Evolutionary conservation across 2,329 filamentous ascomycete species (phyloP).

Genomic region (Verticillium nonalfalfae): DNA sequence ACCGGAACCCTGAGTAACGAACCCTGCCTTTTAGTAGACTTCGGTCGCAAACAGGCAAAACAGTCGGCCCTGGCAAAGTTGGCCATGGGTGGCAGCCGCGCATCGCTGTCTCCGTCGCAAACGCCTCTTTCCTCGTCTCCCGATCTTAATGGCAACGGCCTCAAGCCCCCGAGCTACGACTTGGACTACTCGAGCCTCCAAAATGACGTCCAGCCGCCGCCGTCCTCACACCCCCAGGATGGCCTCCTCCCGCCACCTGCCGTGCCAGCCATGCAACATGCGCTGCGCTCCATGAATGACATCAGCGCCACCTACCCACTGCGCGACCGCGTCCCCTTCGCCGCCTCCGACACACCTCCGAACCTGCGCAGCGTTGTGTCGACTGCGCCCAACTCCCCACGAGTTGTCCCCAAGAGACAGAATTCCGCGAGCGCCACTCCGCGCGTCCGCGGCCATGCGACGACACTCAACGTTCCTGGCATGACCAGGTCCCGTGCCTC

Average conservation of each 20-base stretch:
- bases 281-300: constrained; percentile 35
- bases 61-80: constrained; percentile 35
- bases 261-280: constrained; percentile 31
- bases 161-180: constrained; percentile 8
- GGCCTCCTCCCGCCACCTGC: constrained; percentile 20
- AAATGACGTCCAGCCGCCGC: constrained; percentile 9
- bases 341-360: constrained; percentile 41
- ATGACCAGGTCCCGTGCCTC: constrained; percentile 94
- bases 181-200: background rate
- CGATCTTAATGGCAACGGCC: constrained; percentile 3
- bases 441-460: constrained; percentile 73
- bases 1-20: background rate
- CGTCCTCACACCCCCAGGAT: constrained; percentile 18
- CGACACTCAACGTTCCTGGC: constrained; percentile 93
- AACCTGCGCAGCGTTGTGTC: constrained; percentile 51
- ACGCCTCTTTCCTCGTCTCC: background rate
- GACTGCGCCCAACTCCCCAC: constrained; percentile 51
- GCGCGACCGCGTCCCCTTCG: constrained; percentile 16
- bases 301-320: constrained; percentile 23
- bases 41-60: constrained; percentile 24
- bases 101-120: constrained; percentile 20
- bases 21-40: constrained; percentile 7
- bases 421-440: constrained; percentile 75
- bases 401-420: constrained; percentile 59
- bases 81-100: constrained; percentile 34